phyloP scores from a whole-genome alignment of 2,329 filamentous ascomycete genomes.

The Pseudopyricularia javanii region DNA sequence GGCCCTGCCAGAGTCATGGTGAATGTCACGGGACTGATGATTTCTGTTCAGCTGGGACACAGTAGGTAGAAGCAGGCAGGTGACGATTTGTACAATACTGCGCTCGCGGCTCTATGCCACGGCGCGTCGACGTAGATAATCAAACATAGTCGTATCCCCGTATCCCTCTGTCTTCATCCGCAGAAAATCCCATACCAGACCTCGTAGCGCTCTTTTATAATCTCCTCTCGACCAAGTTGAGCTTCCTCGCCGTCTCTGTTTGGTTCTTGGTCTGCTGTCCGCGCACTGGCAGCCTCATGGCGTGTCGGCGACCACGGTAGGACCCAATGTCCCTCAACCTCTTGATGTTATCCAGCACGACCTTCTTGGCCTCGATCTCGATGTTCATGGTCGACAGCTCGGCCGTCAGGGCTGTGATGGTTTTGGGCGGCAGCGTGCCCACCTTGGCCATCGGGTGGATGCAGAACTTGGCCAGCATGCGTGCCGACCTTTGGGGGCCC shows the following conservation, averaged over 20 bases:
- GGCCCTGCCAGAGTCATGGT: too few species aligned
- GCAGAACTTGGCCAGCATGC: conserved; percentile 77
- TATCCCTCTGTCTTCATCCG: neutral
- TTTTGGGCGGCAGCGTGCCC: conserved; percentile 61
- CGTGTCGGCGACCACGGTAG: conserved; percentile 81
- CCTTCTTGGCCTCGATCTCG: conserved; percentile 72
- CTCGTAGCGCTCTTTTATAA: too few species aligned
- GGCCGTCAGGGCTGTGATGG: conserved; percentile 69
- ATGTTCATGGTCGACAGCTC: conserved; percentile 87
- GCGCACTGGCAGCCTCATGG: conserved; percentile 81
- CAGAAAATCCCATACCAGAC: neutral
- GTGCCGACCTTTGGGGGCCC: conserved; percentile 54
- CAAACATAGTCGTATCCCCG: conserved; percentile 1
- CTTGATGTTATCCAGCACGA: conserved; percentile 74
- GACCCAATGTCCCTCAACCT: conserved; percentile 82
- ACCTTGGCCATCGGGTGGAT: conserved; percentile 78
- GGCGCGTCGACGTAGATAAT: neutral
- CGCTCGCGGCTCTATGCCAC: neutral
- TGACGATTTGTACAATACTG: neutral
- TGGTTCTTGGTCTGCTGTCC: conserved; percentile 81
- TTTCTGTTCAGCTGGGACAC: neutral
- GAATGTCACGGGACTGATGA: too few species aligned
- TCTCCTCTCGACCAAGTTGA: conserved; percentile 44
- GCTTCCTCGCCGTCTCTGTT: conserved; percentile 45
- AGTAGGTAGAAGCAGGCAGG: neutral